Evolutionary conservation across 192 early-diverging fungal species (phyloP).

Genomic region (Haplosporangium gracile): DNA sequence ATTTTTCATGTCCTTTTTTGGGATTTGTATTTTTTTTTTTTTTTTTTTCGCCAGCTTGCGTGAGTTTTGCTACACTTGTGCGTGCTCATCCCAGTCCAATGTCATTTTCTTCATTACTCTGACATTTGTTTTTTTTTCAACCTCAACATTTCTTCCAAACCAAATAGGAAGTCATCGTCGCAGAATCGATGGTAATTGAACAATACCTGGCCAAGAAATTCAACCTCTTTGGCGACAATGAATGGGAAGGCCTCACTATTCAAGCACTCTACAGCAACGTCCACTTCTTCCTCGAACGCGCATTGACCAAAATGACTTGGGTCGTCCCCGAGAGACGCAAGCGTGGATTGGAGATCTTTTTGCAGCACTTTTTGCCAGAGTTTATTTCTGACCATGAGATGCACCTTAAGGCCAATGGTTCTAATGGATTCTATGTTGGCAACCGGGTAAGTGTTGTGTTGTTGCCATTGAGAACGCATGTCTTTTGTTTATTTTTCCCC

Average conservation of each 20-base stretch:
- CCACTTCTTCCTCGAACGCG: conserved; percentile 40
- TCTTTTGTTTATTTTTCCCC: no score
- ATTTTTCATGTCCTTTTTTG: neutral
- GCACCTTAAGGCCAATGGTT: conserved; percentile 38
- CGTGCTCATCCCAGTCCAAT: no score
- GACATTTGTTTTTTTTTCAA: neutral
- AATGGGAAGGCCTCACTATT: conserved; percentile 39
- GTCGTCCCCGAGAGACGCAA: conserved; percentile 35
- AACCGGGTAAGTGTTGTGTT: conserved; percentile 10
- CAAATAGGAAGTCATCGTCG: conserved; percentile 17
- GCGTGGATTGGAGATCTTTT: conserved; percentile 17
- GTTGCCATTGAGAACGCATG: no score
- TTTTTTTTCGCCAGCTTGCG: neutral
- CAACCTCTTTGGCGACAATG: conserved; percentile 40
- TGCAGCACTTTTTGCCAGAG: conserved; percentile 13
- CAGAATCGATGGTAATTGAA: conserved; percentile 42
- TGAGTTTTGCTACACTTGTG: no score
- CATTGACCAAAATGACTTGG: conserved; percentile 36
- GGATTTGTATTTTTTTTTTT: neutral
- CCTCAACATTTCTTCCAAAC: neutral
- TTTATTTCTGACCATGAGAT: conserved; percentile 47
- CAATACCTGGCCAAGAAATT: conserved; percentile 39
- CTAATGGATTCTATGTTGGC: conserved; percentile 36
- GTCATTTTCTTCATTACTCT: neutral
- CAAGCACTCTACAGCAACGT: conserved; percentile 35